These are phyloP conservation scores for Rhynchospora pubera DNA, from an alignment of 176 grass and related monocot genomes.

Conservation along the genomic window DNA sequence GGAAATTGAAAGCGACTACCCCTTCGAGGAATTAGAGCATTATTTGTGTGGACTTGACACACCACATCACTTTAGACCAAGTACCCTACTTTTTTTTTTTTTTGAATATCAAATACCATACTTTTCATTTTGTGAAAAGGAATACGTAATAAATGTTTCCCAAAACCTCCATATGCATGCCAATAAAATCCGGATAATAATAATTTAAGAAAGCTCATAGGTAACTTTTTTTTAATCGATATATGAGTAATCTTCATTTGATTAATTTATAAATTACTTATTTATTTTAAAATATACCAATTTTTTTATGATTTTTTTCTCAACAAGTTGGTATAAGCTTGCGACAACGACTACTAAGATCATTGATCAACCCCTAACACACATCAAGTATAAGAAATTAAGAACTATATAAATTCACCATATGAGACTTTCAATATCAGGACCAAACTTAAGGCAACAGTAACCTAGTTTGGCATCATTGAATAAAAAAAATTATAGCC, in stretches of 20 bases:
- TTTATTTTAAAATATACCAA: background rate
- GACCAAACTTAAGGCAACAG: background rate
- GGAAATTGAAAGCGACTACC: constrained; percentile 13
- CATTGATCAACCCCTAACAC: background rate
- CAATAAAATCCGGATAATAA: background rate
- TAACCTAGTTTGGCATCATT: background rate
- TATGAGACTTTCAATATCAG: background rate
- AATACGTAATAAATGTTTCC: background rate
- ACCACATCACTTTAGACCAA: background rate
- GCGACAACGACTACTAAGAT: background rate
- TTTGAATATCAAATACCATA: background rate
- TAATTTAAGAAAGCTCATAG: background rate
- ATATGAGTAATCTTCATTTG: background rate
- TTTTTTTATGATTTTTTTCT: background rate
- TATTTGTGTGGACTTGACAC: background rate
- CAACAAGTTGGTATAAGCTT: background rate
- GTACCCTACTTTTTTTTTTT: background rate
- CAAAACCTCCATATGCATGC: background rate
- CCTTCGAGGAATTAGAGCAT: background rate
- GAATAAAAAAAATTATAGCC: background rate
- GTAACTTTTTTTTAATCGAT: background rate
- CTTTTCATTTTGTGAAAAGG: background rate
- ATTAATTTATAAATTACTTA: background rate
- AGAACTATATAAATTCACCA: background rate
- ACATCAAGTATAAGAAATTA: background rate